These are phyloP conservation scores for Elongisporangium prolatum DNA, from an alignment of 352 stramenopile genomes.

Conservation along the genomic window DNA sequence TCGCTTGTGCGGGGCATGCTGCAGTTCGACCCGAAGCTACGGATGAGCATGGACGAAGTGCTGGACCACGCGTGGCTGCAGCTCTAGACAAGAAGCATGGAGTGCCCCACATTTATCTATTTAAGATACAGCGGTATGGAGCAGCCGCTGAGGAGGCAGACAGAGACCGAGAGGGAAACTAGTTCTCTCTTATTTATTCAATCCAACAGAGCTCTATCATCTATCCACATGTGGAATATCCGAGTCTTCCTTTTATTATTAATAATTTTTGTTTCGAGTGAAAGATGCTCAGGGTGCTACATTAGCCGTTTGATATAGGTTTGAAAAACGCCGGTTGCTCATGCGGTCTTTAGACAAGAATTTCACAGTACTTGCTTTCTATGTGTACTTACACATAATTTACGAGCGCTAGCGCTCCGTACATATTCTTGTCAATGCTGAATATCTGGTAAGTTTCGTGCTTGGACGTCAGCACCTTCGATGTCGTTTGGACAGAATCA, in stretches of 20 bases:
- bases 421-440: not conserved
- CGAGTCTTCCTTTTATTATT: no score
- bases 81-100: conserved; percentile 6
- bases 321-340: no score
- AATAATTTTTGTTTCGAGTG: not conserved
- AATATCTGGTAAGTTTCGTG: not conserved
- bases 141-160: not conserved
- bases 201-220: not conserved
- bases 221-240: not conserved
- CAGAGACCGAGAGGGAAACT: not conserved
- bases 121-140: not conserved
- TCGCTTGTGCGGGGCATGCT: conserved; percentile 63
- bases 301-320: no score
- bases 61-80: conserved; percentile 55
- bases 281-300: not conserved
- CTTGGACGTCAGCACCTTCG: not conserved
- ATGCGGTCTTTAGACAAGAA: no score
- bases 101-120: not conserved
- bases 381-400: no score
- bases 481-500: not conserved
- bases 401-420: no score
- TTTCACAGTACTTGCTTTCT: no score
- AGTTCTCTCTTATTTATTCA: not conserved
- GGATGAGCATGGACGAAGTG: conserved; percentile 65
- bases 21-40: conserved; percentile 27